These are phyloP conservation scores for Epichloe festucae DNA, from an alignment of 2,329 filamentous ascomycete species.

Conservation along the genomic window DNA sequence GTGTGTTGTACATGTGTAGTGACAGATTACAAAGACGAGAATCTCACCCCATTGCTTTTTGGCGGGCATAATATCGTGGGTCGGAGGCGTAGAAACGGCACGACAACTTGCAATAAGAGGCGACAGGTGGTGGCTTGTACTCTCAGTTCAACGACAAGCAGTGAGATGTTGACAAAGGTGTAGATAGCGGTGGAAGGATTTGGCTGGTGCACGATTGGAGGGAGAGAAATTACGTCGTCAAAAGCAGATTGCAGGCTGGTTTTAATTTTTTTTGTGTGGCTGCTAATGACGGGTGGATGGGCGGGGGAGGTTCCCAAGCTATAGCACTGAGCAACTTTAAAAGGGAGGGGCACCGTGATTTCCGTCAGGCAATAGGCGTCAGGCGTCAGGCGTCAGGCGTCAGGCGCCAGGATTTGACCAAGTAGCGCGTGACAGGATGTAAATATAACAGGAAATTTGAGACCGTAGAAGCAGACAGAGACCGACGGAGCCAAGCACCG, in stretches of 20 bases:
- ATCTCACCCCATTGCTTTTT: slow-evolving; percentile 30
- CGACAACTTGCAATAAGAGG: neutral
- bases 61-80: slow-evolving; percentile 27
- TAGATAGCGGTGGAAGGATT: neutral
- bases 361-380: neutral
- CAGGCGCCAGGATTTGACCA: neutral
- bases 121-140: neutral
- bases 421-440: too few species aligned
- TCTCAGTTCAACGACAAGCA: too few species aligned
- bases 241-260: neutral
- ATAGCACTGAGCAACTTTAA: neutral
- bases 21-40: slow-evolving; percentile 5
- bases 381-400: neutral
- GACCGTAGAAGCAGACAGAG: too few species aligned
- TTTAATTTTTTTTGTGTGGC: neutral
- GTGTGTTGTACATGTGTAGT: slow-evolving; percentile 1
- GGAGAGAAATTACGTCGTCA: neutral
- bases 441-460: too few species aligned
- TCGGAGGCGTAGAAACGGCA: neutral
- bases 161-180: neutral
- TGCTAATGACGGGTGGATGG: neutral
- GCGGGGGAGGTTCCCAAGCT: neutral
- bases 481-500: too few species aligned
- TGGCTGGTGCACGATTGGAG: neutral
- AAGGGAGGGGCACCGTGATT: neutral